phyloP scores from a whole-genome alignment of 805 yeast species.

The Ogataea zsoltii region DNA sequence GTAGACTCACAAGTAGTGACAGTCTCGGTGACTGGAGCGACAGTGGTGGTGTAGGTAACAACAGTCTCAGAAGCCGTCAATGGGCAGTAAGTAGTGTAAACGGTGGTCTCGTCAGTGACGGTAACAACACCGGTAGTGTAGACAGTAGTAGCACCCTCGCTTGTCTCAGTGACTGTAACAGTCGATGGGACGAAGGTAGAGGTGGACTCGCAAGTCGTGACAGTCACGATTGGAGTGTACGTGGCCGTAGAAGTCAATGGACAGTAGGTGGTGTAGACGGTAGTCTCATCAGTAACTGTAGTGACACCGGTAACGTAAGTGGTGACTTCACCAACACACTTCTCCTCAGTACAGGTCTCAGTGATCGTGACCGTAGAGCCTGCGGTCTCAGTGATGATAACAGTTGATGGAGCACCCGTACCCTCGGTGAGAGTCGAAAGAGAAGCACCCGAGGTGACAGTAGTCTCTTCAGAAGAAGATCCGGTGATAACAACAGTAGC shows the following conservation, averaged over 20 bases:
- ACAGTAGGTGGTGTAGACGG: constrained; percentile 37
- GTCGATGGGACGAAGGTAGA: constrained; percentile 16
- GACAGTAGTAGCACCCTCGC: constrained; percentile 11
- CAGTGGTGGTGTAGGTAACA: constrained; percentile 8
- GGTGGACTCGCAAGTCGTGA: constrained; percentile 11
- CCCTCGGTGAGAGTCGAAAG: constrained; percentile 5
- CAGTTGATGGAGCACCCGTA: constrained; percentile 10
- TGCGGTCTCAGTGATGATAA: constrained; percentile 20
- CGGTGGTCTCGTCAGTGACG: constrained; percentile 17
- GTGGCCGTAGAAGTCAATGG: constrained; percentile 29
- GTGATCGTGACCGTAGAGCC: constrained; percentile 20
- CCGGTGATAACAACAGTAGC: constrained; percentile 21
- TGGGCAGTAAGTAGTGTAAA: constrained; percentile 10
- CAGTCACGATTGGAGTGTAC: constrained; percentile 19
- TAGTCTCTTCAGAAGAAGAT: constrained; percentile 8
- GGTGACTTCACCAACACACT: constrained; percentile 22
- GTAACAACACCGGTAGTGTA: constrained; percentile 24
- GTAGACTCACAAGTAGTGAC: constrained; percentile 9
- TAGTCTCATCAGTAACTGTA: constrained; percentile 26
- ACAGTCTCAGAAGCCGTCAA: constrained; percentile 12
- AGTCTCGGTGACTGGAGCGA: constrained; percentile 6
- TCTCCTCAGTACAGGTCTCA: constrained; percentile 26
- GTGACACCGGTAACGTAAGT: constrained; percentile 30
- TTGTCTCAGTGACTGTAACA: constrained; percentile 22
- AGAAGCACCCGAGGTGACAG: constrained; percentile 6